phyloP scores from a whole-genome alignment of 139 green algal species.

The Coccomyxa sp. region DNA sequence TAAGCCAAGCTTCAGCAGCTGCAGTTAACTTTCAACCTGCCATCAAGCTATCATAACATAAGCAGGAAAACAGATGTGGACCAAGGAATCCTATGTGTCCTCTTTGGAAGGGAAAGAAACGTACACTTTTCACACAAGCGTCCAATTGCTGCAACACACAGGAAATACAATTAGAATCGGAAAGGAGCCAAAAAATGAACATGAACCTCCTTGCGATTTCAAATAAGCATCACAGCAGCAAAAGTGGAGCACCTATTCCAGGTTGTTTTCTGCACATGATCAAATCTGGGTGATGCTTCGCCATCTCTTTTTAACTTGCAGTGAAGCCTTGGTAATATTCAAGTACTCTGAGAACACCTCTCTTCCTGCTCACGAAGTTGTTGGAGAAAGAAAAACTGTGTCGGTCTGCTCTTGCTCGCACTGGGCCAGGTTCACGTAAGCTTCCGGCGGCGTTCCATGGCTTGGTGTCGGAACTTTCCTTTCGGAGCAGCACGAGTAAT shows the following conservation, averaged over 20 bases:
- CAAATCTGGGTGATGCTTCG: constrained; percentile 87
- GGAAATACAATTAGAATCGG: background rate
- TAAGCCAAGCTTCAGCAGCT: background rate
- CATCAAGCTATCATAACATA: background rate
- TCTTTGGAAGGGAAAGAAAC: background rate
- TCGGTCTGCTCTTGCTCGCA: no score
- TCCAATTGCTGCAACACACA: constrained; percentile 74
- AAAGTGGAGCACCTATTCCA: constrained; percentile 72
- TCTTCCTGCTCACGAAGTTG: no score
- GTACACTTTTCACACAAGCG: constrained; percentile 91
- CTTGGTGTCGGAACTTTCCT: no score
- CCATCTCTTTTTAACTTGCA: constrained; percentile 28
- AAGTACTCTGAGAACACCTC: no score
- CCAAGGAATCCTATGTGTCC: no score
- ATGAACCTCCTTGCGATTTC: background rate
- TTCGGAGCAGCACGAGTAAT: no score
- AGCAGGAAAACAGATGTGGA: background rate
- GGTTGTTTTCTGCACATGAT: constrained; percentile 99
- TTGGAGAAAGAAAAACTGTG: no score
- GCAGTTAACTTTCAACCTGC: background rate
- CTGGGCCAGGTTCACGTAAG: no score
- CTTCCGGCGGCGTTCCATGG: no score
- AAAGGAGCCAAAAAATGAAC: background rate
- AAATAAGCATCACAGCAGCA: background rate
- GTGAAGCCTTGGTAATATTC: no score